Evolutionary conservation across 495 filamentous ascomycete genomes (phyloP).

Genomic region (Hyaloscypha bicolor): DNA sequence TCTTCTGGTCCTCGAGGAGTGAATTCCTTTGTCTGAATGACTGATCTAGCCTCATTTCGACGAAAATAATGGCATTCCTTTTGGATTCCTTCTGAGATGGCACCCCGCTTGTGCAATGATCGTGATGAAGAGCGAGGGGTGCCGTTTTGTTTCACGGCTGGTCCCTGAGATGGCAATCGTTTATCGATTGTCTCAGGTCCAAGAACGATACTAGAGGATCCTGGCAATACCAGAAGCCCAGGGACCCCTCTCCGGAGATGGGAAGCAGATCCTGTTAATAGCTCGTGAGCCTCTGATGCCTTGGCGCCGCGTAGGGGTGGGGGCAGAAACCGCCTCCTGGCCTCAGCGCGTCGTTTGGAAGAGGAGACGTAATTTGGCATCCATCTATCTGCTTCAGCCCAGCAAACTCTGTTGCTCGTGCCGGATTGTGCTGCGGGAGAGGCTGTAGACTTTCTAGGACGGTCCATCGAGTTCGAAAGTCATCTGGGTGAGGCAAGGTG

Average conservation of each 20-base stretch:
- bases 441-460: not conserved
- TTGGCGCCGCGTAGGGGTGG: conserved; percentile 1
- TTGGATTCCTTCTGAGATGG: not conserved
- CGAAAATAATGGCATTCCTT: not conserved
- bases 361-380: not conserved
- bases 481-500: not conserved
- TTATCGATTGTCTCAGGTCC: conserved; percentile 10
- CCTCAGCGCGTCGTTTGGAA: not conserved
- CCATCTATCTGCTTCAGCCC: conserved; percentile 5
- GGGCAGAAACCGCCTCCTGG: not conserved
- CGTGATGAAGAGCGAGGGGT: conserved; percentile 1
- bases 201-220: not conserved
- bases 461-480: no score
- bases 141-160: conserved; percentile 11
- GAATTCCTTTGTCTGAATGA: not conserved
- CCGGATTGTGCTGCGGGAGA: not conserved
- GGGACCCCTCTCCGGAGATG: not conserved
- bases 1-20: not conserved
- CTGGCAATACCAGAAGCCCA: not conserved
- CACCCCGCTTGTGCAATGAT: not conserved
- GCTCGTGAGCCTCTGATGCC: not conserved
- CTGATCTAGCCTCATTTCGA: not conserved
- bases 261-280: not conserved
- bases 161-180: not conserved
- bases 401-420: not conserved